Evolutionary conservation across 805 yeast species (phyloP).

Genomic region (Peterozyma xylosa): DNA sequence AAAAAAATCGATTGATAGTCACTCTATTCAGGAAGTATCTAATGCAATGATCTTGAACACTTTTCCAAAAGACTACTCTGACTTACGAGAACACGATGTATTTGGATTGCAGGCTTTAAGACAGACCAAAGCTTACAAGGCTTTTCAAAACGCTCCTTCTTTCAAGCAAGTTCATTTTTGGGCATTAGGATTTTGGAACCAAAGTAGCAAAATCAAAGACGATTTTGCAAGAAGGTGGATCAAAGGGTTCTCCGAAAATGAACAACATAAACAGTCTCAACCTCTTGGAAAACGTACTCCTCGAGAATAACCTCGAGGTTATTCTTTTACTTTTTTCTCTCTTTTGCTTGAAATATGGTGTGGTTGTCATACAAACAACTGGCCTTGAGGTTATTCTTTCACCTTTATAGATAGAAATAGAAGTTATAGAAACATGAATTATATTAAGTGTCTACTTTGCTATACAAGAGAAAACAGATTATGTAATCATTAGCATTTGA

Average conservation of each 20-base stretch:
- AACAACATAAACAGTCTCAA: background rate
- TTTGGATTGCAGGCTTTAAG: background rate
- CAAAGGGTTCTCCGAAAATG: slow-evolving; percentile 20
- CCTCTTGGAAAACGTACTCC: background rate
- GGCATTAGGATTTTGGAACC: slow-evolving; percentile 62
- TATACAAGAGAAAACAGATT: no score
- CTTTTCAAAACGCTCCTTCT: slow-evolving; percentile 26
- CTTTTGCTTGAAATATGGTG: no score
- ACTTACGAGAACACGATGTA: slow-evolving; percentile 13
- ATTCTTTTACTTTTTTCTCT: no score
- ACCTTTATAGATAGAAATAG: no score
- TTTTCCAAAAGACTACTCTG: slow-evolving; percentile 21
- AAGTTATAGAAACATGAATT: no score
- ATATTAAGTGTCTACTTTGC: no score
- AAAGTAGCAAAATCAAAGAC: slow-evolving; percentile 41
- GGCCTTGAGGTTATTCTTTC: no score
- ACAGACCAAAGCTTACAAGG: slow-evolving; percentile 2
- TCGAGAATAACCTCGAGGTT: background rate
- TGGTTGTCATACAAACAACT: no score
- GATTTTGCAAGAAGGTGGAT: slow-evolving; percentile 53
- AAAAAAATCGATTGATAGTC: no score
- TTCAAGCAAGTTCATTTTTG: slow-evolving; percentile 48
- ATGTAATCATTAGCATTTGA: no score
- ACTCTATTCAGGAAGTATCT: slow-evolving; percentile 8
- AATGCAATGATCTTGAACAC: slow-evolving; percentile 7